These are phyloP conservation scores for Suillus lakei DNA, from an alignment of 768 basidiomycete species.

Conservation along the genomic window DNA sequence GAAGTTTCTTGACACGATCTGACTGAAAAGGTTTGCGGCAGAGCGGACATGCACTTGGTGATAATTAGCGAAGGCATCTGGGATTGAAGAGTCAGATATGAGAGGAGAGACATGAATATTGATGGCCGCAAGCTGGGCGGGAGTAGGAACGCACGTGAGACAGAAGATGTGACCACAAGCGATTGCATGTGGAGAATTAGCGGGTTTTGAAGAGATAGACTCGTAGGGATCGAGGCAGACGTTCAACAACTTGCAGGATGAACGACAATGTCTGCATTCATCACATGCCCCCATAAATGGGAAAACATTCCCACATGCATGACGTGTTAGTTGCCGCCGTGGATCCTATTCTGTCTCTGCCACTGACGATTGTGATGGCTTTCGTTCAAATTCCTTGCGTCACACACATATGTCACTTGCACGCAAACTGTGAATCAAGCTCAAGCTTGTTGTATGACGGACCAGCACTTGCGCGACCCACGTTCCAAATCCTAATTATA, in stretches of 20 bases:
- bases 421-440: no score
- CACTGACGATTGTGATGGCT: no score
- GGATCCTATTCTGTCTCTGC: no score
- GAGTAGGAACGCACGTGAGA: constrained; percentile 51
- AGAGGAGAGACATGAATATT: constrained; percentile 8
- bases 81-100: constrained; percentile 9
- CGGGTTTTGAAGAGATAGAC: constrained; percentile 49
- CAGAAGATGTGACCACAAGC: constrained; percentile 83
- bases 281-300: no score
- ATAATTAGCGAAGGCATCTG: constrained; percentile 61
- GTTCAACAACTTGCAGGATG: constrained; percentile 77
- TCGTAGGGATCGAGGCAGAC: constrained; percentile 74
- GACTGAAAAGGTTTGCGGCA: constrained; percentile 65
- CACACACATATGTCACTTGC: no score
- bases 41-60: constrained; percentile 62
- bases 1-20: constrained; percentile 68
- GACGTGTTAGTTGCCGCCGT: no score
- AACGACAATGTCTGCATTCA: no score
- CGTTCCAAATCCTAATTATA: no score
- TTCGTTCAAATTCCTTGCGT: no score
- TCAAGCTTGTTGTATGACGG: no score
- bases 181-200: constrained; percentile 68
- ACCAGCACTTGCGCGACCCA: no score
- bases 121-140: constrained; percentile 12
- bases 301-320: no score